Evolutionary conservation across 768 basidiomycete genomes (phyloP).

Genomic region (Naematelia encephala): DNA sequence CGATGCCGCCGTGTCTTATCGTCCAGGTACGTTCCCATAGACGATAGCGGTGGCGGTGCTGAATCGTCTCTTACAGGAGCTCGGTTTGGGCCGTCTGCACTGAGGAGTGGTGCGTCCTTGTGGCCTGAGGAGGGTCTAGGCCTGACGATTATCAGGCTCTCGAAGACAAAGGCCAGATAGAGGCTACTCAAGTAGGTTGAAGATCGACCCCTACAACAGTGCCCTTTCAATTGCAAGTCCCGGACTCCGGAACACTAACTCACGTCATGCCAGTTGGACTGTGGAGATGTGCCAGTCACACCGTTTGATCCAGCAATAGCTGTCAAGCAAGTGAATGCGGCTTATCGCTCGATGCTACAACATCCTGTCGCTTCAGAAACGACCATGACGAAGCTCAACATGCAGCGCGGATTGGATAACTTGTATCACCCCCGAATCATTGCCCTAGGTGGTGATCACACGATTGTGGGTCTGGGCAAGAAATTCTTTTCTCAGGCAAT

Average conservation of each 20-base stretch:
- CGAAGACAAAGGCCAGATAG: slow-evolving; percentile 33
- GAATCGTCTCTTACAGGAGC: no score
- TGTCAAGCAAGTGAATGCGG: slow-evolving; percentile 80
- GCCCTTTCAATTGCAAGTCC: slow-evolving; percentile 34
- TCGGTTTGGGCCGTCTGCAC: slow-evolving; percentile 57
- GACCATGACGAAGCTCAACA: slow-evolving; percentile 17
- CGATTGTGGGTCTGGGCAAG: slow-evolving; percentile 68
- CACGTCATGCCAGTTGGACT: slow-evolving; percentile 71
- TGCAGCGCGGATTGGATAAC: slow-evolving; percentile 55
- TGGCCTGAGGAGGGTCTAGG: slow-evolving; percentile 27
- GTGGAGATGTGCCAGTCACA: slow-evolving; percentile 77
- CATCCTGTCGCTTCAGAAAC: slow-evolving; percentile 53
- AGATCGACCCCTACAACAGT: slow-evolving; percentile 39
- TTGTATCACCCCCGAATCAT: slow-evolving; percentile 70
- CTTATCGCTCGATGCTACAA: slow-evolving; percentile 71
- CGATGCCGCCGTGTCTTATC: slow-evolving; percentile 38
- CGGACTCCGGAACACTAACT: not conserved
- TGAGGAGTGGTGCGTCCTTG: slow-evolving; percentile 56
- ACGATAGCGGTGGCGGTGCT: no score
- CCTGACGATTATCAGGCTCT: slow-evolving; percentile 38
- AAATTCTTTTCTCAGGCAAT: no score
- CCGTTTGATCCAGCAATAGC: slow-evolving; percentile 81
- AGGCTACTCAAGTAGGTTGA: slow-evolving; percentile 26
- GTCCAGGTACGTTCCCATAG: no score
- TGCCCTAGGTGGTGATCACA: slow-evolving; percentile 84